Percentiles rank a stretch among this genome's conserved stretches.
These are phyloP conservation scores for Verticillium nubilum DNA, from an alignment of 2,329 filamentous ascomycete genomes.

Conservation along the genomic window DNA sequence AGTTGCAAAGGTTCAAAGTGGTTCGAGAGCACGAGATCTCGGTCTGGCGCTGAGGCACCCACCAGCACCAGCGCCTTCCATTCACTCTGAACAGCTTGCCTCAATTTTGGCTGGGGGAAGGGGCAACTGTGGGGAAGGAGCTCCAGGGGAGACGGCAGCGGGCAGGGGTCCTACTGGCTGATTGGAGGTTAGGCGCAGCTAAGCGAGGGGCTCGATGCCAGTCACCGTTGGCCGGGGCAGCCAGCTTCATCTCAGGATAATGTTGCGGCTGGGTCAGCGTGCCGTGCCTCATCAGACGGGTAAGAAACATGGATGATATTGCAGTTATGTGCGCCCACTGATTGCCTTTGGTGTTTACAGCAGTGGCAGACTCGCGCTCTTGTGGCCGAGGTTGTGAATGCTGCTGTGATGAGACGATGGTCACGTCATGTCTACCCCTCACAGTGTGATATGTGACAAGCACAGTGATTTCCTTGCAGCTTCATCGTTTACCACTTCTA, in stretches of 20 bases:
- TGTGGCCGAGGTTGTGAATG: neutral
- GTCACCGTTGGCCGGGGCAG: neutral
- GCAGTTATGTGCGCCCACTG: too few species aligned
- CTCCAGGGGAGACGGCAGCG: conserved; percentile 10
- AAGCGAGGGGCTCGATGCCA: neutral
- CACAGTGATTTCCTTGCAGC: neutral
- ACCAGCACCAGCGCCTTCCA: neutral
- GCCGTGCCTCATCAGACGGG: neutral
- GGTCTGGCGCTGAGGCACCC: neutral
- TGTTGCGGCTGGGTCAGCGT: neutral
- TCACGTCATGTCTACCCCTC: conserved; percentile 14
- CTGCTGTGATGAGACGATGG: neutral
- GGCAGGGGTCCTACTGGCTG: conserved; percentile 7
- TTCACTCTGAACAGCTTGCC: conserved; percentile 26
- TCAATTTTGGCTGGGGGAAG: conserved; percentile 15
- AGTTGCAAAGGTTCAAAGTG: neutral
- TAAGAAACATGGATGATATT: too few species aligned
- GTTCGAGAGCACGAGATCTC: neutral
- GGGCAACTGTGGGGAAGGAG: conserved; percentile 20
- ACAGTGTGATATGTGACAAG: conserved; percentile 4
- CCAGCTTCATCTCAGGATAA: neutral
- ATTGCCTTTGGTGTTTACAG: too few species aligned
- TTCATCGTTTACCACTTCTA: neutral
- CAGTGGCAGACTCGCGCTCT: too few species aligned
- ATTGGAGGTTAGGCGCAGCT: neutral